Evolutionary conservation across 2,329 filamentous ascomycete genomes (phyloP).

Genomic region (Calonectria pauciramosa): DNA sequence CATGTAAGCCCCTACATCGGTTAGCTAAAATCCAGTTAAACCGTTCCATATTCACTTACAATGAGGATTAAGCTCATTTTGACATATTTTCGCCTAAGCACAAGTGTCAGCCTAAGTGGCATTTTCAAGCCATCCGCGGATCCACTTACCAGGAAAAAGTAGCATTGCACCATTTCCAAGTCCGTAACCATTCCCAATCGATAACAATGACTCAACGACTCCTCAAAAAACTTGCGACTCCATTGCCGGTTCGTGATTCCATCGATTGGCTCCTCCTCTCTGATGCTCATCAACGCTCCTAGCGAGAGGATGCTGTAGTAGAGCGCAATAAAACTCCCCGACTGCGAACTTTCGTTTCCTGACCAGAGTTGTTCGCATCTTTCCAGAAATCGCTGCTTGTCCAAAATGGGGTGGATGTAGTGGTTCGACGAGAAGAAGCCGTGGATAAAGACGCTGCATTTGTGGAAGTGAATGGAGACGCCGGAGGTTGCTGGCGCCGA

Average conservation of each 20-base stretch:
- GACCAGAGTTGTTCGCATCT: slow-evolving; percentile 51
- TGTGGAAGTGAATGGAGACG: slow-evolving; percentile 53
- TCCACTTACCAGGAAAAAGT: slow-evolving; percentile 57
- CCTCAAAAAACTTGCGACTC: slow-evolving; percentile 60
- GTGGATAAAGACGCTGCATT: slow-evolving; percentile 60
- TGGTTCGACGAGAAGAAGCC: slow-evolving; percentile 64
- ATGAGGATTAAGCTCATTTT: slow-evolving; percentile 63
- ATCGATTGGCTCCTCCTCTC: slow-evolving; percentile 58
- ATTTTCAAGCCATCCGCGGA: no score
- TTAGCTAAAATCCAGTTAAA: neutral
- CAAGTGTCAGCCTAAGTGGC: neutral
- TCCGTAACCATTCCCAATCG: slow-evolving; percentile 59
- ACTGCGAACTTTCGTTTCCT: slow-evolving; percentile 10
- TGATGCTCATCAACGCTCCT: slow-evolving; percentile 59
- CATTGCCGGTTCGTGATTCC: slow-evolving; percentile 60
- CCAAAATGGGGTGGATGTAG: slow-evolving; percentile 62
- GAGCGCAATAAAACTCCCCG: slow-evolving; percentile 58
- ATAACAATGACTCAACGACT: slow-evolving; percentile 55
- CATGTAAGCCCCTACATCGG: slow-evolving; percentile 56
- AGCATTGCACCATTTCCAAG: slow-evolving; percentile 62
- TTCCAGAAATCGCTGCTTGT: slow-evolving; percentile 58
- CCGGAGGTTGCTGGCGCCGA: neutral
- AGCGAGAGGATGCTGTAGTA: slow-evolving; percentile 63
- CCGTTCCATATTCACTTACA: slow-evolving; percentile 43
- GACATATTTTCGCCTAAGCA: slow-evolving; percentile 60